Evolutionary conservation across 805 yeast species (phyloP), one percentile per base, ranked within the genome.

Genomic region (Ogataea corticis): DNA sequence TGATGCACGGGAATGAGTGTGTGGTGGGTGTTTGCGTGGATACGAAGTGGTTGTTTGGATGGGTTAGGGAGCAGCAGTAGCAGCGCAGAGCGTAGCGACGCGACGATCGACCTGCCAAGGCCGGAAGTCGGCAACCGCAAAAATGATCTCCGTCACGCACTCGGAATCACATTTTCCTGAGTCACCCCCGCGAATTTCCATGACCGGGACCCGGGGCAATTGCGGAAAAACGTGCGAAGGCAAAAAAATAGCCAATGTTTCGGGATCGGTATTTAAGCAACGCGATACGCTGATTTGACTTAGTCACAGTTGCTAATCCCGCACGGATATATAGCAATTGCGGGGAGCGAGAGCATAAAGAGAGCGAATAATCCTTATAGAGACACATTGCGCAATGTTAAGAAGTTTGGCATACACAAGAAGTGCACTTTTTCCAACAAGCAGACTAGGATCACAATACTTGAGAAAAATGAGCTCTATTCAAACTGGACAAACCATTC

Each of bases 401-500:
- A 38, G 34, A 30, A 38, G 29, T 31, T 19, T 38, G 18, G 18
- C 29, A 31, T 29, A 33, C 7, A 19, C 35, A 25, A 40, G 25
- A 33, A 10, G 15, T 25, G 32, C 37, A 33, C 7, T 31, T 6
- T 21, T 21, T 21, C 9, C 25, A 9, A 9, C 25, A 2, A 40
- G 15, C 37, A 40, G 32, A 25, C 28, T 38, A 4, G 41, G 32
- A 15, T 15, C 33, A 21, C 38, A 31, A 12, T 18, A 17, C 9
- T 28, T 39, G 29, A 45, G 40, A 43, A 48, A 45, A 45, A 45
- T 48, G 50, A 17, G 38, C 25, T 35, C 49, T 4, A 50, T 56
- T 45, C 50, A 56, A 34, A 51, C 51, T n/a, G 61, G 59, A n/a
- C 54, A 52, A 13, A 30, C 41, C 33, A 45, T 57, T 23, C 62